phyloP scores from a whole-genome alignment of 2,329 filamentous ascomycete species.

The Orbilia ellipsospora region DNA sequence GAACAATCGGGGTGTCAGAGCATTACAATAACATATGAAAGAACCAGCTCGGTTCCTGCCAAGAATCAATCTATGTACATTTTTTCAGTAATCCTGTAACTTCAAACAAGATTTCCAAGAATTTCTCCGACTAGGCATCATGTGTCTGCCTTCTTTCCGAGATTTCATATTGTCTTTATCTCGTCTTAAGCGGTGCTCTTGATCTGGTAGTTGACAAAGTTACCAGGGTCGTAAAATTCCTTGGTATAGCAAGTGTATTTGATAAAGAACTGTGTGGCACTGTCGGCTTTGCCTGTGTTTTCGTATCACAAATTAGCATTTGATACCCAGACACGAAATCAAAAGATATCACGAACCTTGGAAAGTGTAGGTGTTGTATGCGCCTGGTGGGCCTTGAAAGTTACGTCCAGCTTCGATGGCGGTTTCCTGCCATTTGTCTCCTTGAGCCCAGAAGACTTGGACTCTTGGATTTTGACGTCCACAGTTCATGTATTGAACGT shows the following conservation, averaged over 20 bases:
- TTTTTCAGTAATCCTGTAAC: background rate
- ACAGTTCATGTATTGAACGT: constrained; percentile 14
- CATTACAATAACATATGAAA: no score
- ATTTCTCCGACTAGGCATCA: no score
- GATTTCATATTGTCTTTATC: background rate
- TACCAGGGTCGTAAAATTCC: constrained; percentile 25
- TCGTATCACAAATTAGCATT: background rate
- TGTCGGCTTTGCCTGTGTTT: constrained; percentile 8
- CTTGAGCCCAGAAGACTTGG: constrained; percentile 28
- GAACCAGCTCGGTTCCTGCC: background rate
- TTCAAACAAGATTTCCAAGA: background rate
- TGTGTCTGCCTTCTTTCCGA: background rate
- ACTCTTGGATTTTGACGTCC: constrained; percentile 15
- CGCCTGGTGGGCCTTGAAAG: background rate
- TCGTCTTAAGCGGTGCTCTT: constrained; percentile 11
- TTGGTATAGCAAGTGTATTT: constrained; percentile 17
- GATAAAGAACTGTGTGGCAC: constrained; percentile 24
- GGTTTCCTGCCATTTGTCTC: constrained; percentile 20
- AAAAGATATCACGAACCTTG: background rate
- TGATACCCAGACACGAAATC: no score
- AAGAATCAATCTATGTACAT: background rate
- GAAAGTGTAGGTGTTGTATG: constrained; percentile 3
- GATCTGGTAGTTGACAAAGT: constrained; percentile 41
- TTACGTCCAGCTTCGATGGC: constrained; percentile 7
- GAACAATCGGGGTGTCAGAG: no score